A percentile compares a stretch with the other conserved stretches of the same genome.
These are phyloP conservation scores for Laburnicola sp. DNA, from an alignment of 2,329 filamentous ascomycete genomes.

Conservation along the genomic window DNA sequence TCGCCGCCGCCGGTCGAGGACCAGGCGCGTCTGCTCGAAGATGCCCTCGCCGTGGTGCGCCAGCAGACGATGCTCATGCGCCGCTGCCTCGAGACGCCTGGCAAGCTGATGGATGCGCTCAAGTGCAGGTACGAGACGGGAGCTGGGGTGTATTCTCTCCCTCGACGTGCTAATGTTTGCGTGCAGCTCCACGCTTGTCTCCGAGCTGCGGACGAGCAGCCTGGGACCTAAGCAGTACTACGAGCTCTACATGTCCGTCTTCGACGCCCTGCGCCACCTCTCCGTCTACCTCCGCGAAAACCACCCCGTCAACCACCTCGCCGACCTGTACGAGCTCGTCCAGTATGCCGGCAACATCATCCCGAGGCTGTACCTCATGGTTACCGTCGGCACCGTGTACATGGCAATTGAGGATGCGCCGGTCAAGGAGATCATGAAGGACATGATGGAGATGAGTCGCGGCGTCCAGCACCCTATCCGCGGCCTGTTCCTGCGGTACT, in stretches of 20 bases:
- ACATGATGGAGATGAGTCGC: conserved; percentile 99
- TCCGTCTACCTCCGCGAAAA: conserved; percentile 96
- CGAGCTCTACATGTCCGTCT: conserved; percentile 98
- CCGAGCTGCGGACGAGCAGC: conserved; percentile 95
- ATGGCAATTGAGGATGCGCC: conserved; percentile 98
- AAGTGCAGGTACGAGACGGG: conserved; percentile 84
- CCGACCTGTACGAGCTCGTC: conserved; percentile 95
- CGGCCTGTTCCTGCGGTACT: conserved; percentile 93
- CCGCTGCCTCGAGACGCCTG: conserved; percentile 93
- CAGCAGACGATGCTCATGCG: conserved; percentile 98
- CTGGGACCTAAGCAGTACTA: conserved; percentile 99
- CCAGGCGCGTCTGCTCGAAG: conserved; percentile 88
- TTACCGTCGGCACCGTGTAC: conserved; percentile 97
- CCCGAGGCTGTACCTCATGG: conserved; percentile 95
- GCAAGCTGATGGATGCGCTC: conserved; percentile 98
- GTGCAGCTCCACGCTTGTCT: conserved; percentile 88
- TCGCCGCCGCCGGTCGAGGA: conserved; percentile 56
- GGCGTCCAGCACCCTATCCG: conserved; percentile 96
- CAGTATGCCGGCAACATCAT: conserved; percentile 99
- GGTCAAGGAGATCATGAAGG: conserved; percentile 99
- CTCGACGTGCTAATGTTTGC: conserved; percentile 9
- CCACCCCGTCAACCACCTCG: conserved; percentile 95
- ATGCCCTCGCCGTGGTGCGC: conserved; percentile 93
- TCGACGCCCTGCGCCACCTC: conserved; percentile 94
- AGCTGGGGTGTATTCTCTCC: neutral